Percentiles rank a stretch among this genome's conserved stretches.
Conservation (phyloP, 2,329 filamentous ascomycete genomes). For the Claviceps spartinae region DNA sequence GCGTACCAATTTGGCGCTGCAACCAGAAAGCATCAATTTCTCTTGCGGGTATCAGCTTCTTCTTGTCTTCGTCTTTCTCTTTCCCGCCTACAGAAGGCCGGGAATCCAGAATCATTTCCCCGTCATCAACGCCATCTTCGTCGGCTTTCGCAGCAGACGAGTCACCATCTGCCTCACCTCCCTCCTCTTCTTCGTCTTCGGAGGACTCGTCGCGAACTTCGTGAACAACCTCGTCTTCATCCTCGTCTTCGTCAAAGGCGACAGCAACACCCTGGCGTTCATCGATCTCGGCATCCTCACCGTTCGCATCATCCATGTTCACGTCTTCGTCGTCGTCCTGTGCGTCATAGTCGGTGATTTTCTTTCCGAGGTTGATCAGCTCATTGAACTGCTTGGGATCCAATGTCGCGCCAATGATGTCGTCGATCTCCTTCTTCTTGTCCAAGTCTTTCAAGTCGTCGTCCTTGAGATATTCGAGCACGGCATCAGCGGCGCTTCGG, state of each 20-base stretch:
- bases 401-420: conserved; percentile 73
- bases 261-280: conserved; percentile 94
- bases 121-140: conserved; percentile 47
- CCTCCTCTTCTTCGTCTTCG: conserved; percentile 59
- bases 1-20: conserved; percentile 75
- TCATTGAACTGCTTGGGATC: conserved; percentile 91
- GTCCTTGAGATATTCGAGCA: conserved; percentile 85
- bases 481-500: conserved; percentile 83
- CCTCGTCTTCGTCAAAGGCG: conserved; percentile 90
- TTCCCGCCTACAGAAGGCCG: conserved; percentile 30
- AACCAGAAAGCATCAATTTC: conserved; percentile 98
- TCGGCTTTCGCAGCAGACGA: neutral
- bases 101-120: conserved; percentile 76
- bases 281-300: conserved; percentile 64
- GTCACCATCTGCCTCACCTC: conserved; percentile 30
- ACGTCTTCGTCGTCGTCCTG: conserved; percentile 91
- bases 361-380: conserved; percentile 89
- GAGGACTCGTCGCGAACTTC: conserved; percentile 83
- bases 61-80: conserved; percentile 33
- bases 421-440: conserved; percentile 95
- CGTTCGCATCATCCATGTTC: conserved; percentile 52
- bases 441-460: conserved; percentile 94
- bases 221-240: conserved; percentile 60
- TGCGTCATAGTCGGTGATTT: conserved; percentile 95
- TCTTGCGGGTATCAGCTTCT: conserved; percentile 59